phyloP scores from a whole-genome alignment of 2,329 filamentous ascomycete genomes.

The Scytalidium sp. region DNA sequence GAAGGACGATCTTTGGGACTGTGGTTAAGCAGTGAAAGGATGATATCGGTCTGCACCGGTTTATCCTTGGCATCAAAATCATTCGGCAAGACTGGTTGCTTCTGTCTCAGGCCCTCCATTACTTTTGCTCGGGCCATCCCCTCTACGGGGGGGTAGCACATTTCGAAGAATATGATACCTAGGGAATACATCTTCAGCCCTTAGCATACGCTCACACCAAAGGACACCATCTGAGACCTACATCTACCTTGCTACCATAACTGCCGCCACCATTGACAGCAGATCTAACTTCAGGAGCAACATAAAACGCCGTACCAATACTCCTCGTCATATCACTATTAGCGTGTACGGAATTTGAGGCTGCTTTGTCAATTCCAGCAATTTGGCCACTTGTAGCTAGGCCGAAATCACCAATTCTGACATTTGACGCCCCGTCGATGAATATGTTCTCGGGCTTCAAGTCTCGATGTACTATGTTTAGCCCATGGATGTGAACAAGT shows the following conservation, averaged over 20 bases:
- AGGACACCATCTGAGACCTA: background rate
- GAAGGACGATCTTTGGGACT: conserved; percentile 80
- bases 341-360: conserved; percentile 13
- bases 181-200: conserved; percentile 76
- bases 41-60: conserved; percentile 68
- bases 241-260: conserved; percentile 90
- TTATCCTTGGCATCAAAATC: conserved; percentile 73
- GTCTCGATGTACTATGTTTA: conserved; percentile 93
- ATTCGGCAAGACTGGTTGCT: conserved; percentile 64
- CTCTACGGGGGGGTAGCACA: conserved; percentile 69
- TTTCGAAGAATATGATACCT: conserved; percentile 97
- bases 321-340: conserved; percentile 65
- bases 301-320: conserved; percentile 81
- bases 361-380: conserved; percentile 51
- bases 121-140: conserved; percentile 64
- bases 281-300: conserved; percentile 86
- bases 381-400: conserved; percentile 87
- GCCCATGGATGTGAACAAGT: conserved; percentile 81
- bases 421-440: conserved; percentile 84
- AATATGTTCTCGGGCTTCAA: conserved; percentile 98
- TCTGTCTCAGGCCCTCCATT: conserved; percentile 66
- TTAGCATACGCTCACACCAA: conserved; percentile 38
- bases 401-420: conserved; percentile 96
- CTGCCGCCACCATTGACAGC: conserved; percentile 59
- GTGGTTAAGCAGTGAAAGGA: conserved; percentile 77